Percentiles rank a stretch among this genome's conserved stretches.
These are phyloP conservation scores for Elsinoe arachidis DNA, from an alignment of 2,329 filamentous ascomycete genomes.

Conservation along the genomic window DNA sequence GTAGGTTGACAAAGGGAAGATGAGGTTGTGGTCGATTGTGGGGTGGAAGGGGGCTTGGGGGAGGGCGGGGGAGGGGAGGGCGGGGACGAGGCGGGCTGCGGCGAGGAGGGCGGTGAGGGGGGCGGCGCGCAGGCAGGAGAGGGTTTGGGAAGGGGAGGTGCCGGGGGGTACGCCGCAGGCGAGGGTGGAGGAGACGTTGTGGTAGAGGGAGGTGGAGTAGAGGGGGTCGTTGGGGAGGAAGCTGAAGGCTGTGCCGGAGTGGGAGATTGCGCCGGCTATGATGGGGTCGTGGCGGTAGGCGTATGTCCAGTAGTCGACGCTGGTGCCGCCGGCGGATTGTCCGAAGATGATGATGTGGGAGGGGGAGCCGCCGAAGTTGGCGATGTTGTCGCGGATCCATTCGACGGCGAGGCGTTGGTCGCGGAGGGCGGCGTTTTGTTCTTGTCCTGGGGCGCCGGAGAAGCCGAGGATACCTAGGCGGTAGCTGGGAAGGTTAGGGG, in stretches of 20 bases:
- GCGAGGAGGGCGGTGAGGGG: constrained; percentile 15
- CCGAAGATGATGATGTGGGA: constrained; percentile 32
- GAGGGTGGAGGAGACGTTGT: constrained; percentile 3
- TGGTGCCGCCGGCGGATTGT: constrained; percentile 29
- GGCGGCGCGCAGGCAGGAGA: constrained; percentile 18
- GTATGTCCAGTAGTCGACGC: constrained; percentile 32
- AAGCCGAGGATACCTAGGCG: constrained; percentile 51
- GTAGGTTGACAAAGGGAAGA: constrained; percentile 22
- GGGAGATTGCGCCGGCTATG: constrained; percentile 30
- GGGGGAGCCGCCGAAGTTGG: constrained; percentile 28
- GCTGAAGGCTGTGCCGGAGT: constrained; percentile 34
- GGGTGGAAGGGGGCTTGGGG: constrained; percentile 26
- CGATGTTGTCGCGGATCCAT: constrained; percentile 33
- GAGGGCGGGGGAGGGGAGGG: constrained; percentile 17
- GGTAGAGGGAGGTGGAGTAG: constrained; percentile 27
- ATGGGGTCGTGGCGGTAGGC: constrained; percentile 31
- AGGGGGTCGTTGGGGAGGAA: constrained; percentile 34
- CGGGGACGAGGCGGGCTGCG: constrained; percentile 18
- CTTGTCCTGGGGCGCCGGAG: constrained; percentile 47
- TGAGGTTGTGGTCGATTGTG: constrained; percentile 20
- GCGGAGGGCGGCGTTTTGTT: constrained; percentile 39
- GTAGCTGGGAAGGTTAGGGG: constrained; percentile 39
- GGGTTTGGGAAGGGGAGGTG: constrained; percentile 20
- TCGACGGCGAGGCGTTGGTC: constrained; percentile 33
- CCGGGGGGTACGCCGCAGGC: constrained; percentile 24